phyloP scores from a whole-genome alignment of 768 basidiomycete genomes.

The Glaciozyma antarctica region DNA sequence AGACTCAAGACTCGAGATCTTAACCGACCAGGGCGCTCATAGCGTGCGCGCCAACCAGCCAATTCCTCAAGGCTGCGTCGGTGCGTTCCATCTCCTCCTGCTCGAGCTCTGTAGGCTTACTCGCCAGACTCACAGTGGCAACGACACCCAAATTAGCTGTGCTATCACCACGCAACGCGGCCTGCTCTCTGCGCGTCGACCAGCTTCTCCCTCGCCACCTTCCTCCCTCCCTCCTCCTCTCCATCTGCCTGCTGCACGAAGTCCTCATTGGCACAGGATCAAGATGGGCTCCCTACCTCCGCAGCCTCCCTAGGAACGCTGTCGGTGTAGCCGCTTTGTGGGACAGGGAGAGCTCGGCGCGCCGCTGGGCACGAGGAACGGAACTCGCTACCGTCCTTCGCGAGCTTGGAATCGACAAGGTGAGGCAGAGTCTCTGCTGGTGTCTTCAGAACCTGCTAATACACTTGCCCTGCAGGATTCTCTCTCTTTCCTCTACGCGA shows the following conservation, averaged over 20 bases:
- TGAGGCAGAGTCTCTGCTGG: not conserved
- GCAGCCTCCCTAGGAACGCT: slow-evolving; percentile 29
- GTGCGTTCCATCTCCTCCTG: no score
- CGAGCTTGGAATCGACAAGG: slow-evolving; percentile 4
- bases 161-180: slow-evolving; percentile 34
- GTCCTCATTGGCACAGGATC: slow-evolving; percentile 35
- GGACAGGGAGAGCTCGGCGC: slow-evolving; percentile 36
- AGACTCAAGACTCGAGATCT: not conserved
- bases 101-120: not conserved
- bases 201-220: slow-evolving; percentile 2
- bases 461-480: not conserved
- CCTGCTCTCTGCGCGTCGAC: slow-evolving; percentile 20
- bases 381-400: slow-evolving; percentile 28
- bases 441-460: not conserved
- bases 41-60: not conserved
- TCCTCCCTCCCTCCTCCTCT: slow-evolving; percentile 35
- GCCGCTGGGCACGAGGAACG: slow-evolving; percentile 36
- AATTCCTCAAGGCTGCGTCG: not conserved
- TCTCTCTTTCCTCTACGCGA: not conserved
- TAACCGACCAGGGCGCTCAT: not conserved
- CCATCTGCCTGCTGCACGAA: slow-evolving; percentile 40
- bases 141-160: slow-evolving; percentile 34
- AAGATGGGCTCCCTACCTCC: slow-evolving; percentile 40
- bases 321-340: slow-evolving; percentile 39
- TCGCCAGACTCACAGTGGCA: slow-evolving; percentile 18